Conservation (phyloP, 2,329 filamentous ascomycete species). For the Colletotrichum agaves region DNA sequence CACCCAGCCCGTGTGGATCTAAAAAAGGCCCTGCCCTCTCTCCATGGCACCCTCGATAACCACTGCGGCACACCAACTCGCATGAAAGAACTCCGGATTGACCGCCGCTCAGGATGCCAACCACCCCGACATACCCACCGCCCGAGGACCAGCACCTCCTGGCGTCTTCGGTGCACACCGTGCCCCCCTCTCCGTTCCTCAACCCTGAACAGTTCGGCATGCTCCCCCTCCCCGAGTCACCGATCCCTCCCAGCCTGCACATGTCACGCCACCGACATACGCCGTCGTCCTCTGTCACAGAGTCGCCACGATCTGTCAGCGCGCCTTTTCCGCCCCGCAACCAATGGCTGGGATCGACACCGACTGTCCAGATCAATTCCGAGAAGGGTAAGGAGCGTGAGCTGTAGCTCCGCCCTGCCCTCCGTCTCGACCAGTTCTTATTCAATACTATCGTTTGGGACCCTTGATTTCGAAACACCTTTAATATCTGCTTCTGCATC, state of each 20-base stretch:
- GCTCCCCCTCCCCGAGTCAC: slow-evolving; percentile 59
- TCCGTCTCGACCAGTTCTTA: slow-evolving; percentile 43
- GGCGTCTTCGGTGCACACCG: slow-evolving; percentile 50
- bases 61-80: slow-evolving; percentile 53
- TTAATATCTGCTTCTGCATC: slow-evolving; percentile 44
- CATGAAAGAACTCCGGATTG: slow-evolving; percentile 60
- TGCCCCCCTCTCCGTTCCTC: slow-evolving; percentile 58
- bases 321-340: slow-evolving; percentile 36
- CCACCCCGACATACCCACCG: slow-evolving; percentile 56
- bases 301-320: slow-evolving; percentile 45
- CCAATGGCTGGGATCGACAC: slow-evolving; percentile 15
- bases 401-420: slow-evolving; percentile 50
- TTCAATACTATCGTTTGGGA: slow-evolving; percentile 38
- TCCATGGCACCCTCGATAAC: slow-evolving; percentile 45
- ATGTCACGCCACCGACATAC: slow-evolving; percentile 50
- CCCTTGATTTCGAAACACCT: slow-evolving; percentile 38
- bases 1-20: slow-evolving; percentile 71
- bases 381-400: slow-evolving; percentile 38
- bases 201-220: slow-evolving; percentile 55
- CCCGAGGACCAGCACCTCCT: slow-evolving; percentile 52
- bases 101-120: slow-evolving; percentile 65
- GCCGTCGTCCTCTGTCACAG: slow-evolving; percentile 40
- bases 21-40: slow-evolving; percentile 50
- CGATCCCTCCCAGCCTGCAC: slow-evolving; percentile 48
- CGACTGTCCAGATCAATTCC: slow-evolving; percentile 25